These are phyloP conservation scores for Clonostachys rosea DNA, from an alignment of 2,329 filamentous ascomycete species.

Conservation along the genomic window DNA sequence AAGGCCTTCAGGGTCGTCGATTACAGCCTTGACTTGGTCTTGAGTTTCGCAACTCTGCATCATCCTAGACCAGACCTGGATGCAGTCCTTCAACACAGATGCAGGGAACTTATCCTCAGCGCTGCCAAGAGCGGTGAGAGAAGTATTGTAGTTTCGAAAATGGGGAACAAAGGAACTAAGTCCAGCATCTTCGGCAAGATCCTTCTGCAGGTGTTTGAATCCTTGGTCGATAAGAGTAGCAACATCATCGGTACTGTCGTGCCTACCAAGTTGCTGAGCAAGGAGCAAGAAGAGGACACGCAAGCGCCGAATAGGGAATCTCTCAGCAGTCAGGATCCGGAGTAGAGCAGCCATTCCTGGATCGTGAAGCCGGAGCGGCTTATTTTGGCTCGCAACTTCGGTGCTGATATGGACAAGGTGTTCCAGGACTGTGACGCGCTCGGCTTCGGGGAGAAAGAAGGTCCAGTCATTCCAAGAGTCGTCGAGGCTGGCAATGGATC, in stretches of 20 bases:
- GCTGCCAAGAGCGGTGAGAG: conserved; percentile 35
- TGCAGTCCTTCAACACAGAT: conserved; percentile 24
- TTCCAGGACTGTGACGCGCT: conserved; percentile 55
- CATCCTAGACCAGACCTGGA: conserved; percentile 39
- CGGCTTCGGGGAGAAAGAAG: conserved; percentile 41
- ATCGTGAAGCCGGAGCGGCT: conserved; percentile 34
- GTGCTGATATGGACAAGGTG: conserved; percentile 50
- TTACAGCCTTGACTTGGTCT: conserved; percentile 31
- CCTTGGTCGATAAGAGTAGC: conserved; percentile 30
- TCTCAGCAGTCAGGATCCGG: conserved; percentile 41
- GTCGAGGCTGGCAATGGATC: conserved; percentile 55
- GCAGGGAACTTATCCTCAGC: conserved; percentile 20
- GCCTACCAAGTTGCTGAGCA: conserved; percentile 40
- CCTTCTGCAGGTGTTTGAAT: conserved; percentile 23
- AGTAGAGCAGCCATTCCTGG: conserved; percentile 41
- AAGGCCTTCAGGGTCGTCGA: conserved; percentile 46
- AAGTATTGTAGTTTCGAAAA: conserved; percentile 37
- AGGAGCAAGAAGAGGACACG: conserved; percentile 45
- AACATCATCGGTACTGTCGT: conserved; percentile 30
- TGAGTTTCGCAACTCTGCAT: conserved; percentile 28
- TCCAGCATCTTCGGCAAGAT: conserved; percentile 36
- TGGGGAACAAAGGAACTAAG: conserved; percentile 42
- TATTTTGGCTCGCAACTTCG: conserved; percentile 22
- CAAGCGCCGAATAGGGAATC: conserved; percentile 47
- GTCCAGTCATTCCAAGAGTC: conserved; percentile 53